Evolutionary conservation across 495 filamentous ascomycete genomes (phyloP).

Genomic region (Cairneyella variabilis): DNA sequence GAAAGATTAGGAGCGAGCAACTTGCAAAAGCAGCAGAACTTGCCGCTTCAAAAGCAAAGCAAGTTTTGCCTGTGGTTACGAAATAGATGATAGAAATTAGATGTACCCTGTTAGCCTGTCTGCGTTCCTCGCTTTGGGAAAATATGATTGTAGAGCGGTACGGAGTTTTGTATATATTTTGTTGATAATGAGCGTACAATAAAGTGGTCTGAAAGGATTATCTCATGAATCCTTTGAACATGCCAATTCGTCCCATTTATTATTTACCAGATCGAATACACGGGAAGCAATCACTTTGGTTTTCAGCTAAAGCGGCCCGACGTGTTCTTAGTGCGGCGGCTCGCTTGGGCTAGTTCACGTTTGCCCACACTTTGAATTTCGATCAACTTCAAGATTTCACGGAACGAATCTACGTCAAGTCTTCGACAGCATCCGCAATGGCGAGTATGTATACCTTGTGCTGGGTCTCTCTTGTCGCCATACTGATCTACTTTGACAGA

Average conservation of each 20-base stretch:
- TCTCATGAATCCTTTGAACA: neutral
- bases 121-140: neutral
- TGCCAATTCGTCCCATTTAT: neutral
- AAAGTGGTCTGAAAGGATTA: neutral
- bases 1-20: conserved; percentile 64
- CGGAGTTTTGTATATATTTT: conserved; percentile 7
- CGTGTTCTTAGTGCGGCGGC: too few species aligned
- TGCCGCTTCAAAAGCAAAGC: conserved; percentile 49
- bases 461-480: neutral
- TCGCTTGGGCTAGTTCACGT: neutral
- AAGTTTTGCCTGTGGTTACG: conserved; percentile 39
- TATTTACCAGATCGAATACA: too few species aligned
- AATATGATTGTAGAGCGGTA: neutral
- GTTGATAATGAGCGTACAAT: neutral
- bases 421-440: conserved; percentile 9
- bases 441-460: conserved; percentile 2
- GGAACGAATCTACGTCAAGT: neutral
- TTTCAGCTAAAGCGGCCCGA: too few species aligned
- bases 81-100: conserved; percentile 35
- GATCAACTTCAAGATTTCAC: neutral
- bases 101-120: neutral
- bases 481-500: neutral
- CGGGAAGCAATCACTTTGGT: too few species aligned
- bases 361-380: neutral
- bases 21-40: conserved; percentile 62